Evolutionary conservation across 176 grass and related monocot species (phyloP), one percentile per base, ranked within the genome.

Genomic region (Ananas comosus): DNA sequence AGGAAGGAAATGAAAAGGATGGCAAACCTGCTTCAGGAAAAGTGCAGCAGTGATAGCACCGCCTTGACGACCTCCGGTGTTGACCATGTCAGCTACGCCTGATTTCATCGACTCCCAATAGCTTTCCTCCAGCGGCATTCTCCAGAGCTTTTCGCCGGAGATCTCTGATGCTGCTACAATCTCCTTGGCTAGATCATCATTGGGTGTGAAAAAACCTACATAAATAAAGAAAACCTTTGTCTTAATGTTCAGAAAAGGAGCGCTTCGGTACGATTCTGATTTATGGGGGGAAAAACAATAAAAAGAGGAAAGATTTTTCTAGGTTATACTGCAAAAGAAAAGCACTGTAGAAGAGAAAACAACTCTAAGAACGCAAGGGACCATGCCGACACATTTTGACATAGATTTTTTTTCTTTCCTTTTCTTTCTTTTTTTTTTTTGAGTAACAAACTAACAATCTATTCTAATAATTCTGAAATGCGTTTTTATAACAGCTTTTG

Each of bases 41-140:
- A 97, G 82, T 12, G 94, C 94, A 9, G 86, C 94, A 0, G 81
- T 92, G 50, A 97, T 97, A 57, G 94, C 78, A 9, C 89, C 94
- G 9, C 94, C 94, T 58, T 90, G 94, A 51, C 89, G 87, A 13
- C 89, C 82, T 1, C 94, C 94, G 3, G 89, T 90, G 77, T 97
- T 97, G 16, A 90, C 84, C 94, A 97, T 97, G 64, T 97, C 94
- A 59, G 94, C 94, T 50, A 97, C 94, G 9, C 94, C 75, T 0
- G 93, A 97, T 84, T 90, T 92, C 93, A 97, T 97, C 0, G 82
- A 87, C 64, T 97, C 93, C 93, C 93, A 97, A 1, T 97, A 97
- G 63, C 86, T 92, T 58, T 97, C 93, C 68, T 97, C 93, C 47
- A 97, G 66, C 42, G 93, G 93, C 69, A 97, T 70, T 67, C 93